A percentile compares a stretch with the other conserved stretches of the same genome.
These are phyloP conservation scores for Pichiaceae sp. DNA, from an alignment of 1,139 yeast genomes.

Conservation along the genomic window DNA sequence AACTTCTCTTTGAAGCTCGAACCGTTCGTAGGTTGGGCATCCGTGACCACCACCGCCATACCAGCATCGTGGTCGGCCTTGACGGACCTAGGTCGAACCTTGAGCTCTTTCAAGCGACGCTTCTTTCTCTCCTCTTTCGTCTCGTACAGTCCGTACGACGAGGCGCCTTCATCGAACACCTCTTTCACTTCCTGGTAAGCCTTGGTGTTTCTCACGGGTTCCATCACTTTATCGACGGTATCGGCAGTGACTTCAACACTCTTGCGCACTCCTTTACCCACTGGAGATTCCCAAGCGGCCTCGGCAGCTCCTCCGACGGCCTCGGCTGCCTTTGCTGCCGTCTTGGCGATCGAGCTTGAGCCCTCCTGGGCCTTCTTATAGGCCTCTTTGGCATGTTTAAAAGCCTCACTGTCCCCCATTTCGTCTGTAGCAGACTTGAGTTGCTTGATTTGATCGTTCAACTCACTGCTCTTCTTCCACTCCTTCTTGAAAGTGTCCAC, in stretches of 20 bases:
- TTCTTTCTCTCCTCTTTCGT: conserved; percentile 72
- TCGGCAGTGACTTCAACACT: conserved; percentile 79
- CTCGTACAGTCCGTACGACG: conserved; percentile 89
- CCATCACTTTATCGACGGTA: conserved; percentile 76
- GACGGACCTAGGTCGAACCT: conserved; percentile 52
- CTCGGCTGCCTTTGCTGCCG: conserved; percentile 85
- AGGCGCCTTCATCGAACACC: conserved; percentile 86
- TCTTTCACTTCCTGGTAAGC: conserved; percentile 84
- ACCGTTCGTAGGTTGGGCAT: conserved; percentile 44
- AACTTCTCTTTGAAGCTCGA: conserved; percentile 49
- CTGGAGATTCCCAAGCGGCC: conserved; percentile 95
- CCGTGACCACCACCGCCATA: conserved; percentile 72
- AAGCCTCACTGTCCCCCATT: conserved; percentile 90
- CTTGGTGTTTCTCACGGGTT: conserved; percentile 88
- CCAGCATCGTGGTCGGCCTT: conserved; percentile 86
- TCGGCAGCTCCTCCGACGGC: conserved; percentile 85
- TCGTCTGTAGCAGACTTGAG: conserved; percentile 95
- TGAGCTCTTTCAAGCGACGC: conserved; percentile 65
- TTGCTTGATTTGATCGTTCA: conserved; percentile 89
- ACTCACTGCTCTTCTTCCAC: conserved; percentile 83
- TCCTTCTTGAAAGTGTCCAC: conserved; percentile 86
- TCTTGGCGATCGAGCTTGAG: conserved; percentile 74
- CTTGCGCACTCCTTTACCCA: conserved; percentile 78
- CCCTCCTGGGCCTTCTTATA: conserved; percentile 79
- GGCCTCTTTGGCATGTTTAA: conserved; percentile 89